Percentiles rank a stretch among this genome's conserved stretches.
Evolutionary conservation across 2,329 filamentous ascomycete species (phyloP).

Genomic region (Monosporascus sp.): DNA sequence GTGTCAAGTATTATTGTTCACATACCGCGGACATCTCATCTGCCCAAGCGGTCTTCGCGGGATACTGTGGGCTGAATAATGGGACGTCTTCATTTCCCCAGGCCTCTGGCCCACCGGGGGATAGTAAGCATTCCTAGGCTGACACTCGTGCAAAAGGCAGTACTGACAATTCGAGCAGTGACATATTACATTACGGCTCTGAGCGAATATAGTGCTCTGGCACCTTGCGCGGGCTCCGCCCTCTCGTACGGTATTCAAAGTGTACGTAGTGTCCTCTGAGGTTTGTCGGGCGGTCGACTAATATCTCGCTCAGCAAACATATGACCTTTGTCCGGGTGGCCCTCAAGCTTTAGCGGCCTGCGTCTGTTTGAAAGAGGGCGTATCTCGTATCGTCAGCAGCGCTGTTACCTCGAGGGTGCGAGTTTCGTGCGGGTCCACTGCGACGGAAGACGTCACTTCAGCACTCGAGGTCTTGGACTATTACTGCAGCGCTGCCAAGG

Average conservation of each 20-base stretch:
- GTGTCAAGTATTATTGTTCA: slow-evolving; percentile 40
- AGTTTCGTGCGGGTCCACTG: slow-evolving; percentile 38
- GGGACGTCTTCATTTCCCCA: slow-evolving; percentile 45
- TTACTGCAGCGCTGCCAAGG: slow-evolving; percentile 47
- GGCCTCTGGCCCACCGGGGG: slow-evolving; percentile 42
- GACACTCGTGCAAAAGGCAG: background rate
- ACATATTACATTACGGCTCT: slow-evolving; percentile 51
- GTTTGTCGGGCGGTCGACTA: background rate
- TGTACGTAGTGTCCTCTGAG: slow-evolving; percentile 24
- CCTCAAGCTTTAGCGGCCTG: slow-evolving; percentile 48
- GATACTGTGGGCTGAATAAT: slow-evolving; percentile 46
- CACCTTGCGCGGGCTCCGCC: slow-evolving; percentile 38
- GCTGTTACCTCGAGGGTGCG: slow-evolving; percentile 40
- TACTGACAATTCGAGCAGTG: slow-evolving; percentile 29
- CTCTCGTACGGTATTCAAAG: slow-evolving; percentile 37
- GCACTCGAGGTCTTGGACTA: slow-evolving; percentile 39
- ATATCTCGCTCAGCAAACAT: slow-evolving; percentile 27
- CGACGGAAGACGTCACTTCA: slow-evolving; percentile 39
- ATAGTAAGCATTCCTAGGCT: slow-evolving; percentile 33
- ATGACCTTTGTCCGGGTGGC: slow-evolving; percentile 38
- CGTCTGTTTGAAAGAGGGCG: slow-evolving; percentile 44
- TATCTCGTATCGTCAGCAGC: slow-evolving; percentile 38
- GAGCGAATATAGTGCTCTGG: slow-evolving; percentile 39
- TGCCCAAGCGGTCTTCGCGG: slow-evolving; percentile 44
- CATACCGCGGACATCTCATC: slow-evolving; percentile 42